Evolutionary conservation across 2,329 filamentous ascomycete genomes (phyloP).

Genomic region (Ophiostoma perfectum): DNA sequence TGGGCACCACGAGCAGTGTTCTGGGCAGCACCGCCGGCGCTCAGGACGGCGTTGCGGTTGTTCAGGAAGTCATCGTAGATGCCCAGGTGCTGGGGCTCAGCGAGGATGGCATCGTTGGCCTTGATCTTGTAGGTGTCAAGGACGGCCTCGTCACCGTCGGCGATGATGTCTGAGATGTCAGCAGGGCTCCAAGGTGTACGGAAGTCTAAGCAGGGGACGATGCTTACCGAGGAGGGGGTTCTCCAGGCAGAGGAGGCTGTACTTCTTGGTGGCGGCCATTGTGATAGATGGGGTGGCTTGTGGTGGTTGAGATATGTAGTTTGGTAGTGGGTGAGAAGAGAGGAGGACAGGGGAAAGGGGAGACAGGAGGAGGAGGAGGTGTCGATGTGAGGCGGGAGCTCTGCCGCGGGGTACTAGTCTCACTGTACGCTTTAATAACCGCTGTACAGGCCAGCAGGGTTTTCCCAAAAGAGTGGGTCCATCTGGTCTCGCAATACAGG

Average conservation of each 20-base stretch:
- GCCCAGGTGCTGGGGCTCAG: slow-evolving; percentile 80
- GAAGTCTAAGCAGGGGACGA: neutral
- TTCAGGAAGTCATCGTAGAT: slow-evolving; percentile 92
- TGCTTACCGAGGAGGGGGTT: slow-evolving; percentile 86
- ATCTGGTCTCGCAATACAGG: neutral
- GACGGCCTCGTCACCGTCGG: slow-evolving; percentile 70
- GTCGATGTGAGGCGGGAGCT: neutral
- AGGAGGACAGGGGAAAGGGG: neutral
- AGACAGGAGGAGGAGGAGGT: neutral
- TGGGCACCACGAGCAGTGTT: slow-evolving; percentile 95
- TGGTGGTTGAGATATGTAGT: neutral
- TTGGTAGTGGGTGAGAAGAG: neutral
- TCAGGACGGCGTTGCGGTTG: slow-evolving; percentile 88
- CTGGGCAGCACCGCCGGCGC: slow-evolving; percentile 93
- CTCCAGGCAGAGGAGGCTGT: slow-evolving; percentile 86
- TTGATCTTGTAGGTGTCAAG: slow-evolving; percentile 92
- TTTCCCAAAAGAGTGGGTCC: slow-evolving; percentile 24
- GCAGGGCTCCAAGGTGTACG: neutral
- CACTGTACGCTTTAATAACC: neutral
- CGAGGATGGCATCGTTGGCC: slow-evolving; percentile 94
- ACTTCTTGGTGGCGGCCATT: slow-evolving; percentile 65
- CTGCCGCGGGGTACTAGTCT: slow-evolving; percentile 9
- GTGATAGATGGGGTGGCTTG: slow-evolving; percentile 28
- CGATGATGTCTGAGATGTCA: slow-evolving; percentile 72
- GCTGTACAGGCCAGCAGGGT: slow-evolving; percentile 22